Conservation (phyloP, 106 monocot genomes). For the Dioscorea dumetorum region DNA sequence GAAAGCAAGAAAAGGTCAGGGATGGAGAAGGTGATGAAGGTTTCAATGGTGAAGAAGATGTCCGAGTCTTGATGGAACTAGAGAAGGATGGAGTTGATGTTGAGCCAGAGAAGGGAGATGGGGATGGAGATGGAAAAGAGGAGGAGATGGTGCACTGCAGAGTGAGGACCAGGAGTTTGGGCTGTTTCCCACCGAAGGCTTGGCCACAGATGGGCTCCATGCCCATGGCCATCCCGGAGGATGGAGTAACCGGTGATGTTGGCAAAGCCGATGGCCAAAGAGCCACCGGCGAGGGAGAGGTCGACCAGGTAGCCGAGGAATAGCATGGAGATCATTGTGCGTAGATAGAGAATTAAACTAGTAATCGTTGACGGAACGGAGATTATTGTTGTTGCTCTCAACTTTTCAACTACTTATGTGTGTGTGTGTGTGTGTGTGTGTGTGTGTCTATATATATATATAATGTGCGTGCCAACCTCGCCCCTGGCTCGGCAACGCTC, state of each 20-base stretch:
- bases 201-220: conserved; percentile 99
- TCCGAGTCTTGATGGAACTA: too few species aligned
- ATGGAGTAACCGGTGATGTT: conserved; percentile 99
- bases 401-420: conserved; percentile 48
- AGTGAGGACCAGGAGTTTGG: conserved; percentile 62
- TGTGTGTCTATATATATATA: too few species aligned
- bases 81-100: too few species aligned
- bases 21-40: too few species aligned
- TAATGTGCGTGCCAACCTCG: too few species aligned
- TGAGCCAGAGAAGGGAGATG: conserved; percentile 75
- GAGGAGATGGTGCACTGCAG: conserved; percentile 78
- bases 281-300: conserved; percentile 81
- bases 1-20: too few species aligned
- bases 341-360: conserved; percentile 80
- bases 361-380: conserved; percentile 71
- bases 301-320: too few species aligned
- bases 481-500: too few species aligned
- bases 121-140: conserved; percentile 65
- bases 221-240: conserved; percentile 81
- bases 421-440: too few species aligned
- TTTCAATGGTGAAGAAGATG: too few species aligned
- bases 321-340: conserved; percentile 88
- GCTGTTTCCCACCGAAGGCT: conserved; percentile 73
- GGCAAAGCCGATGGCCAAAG: conserved; percentile 82
- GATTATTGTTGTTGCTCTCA: conserved; percentile 57